phyloP scores from a whole-genome alignment of 2,329 filamentous ascomycete species.

The Trichoderma koningiopsis region DNA sequence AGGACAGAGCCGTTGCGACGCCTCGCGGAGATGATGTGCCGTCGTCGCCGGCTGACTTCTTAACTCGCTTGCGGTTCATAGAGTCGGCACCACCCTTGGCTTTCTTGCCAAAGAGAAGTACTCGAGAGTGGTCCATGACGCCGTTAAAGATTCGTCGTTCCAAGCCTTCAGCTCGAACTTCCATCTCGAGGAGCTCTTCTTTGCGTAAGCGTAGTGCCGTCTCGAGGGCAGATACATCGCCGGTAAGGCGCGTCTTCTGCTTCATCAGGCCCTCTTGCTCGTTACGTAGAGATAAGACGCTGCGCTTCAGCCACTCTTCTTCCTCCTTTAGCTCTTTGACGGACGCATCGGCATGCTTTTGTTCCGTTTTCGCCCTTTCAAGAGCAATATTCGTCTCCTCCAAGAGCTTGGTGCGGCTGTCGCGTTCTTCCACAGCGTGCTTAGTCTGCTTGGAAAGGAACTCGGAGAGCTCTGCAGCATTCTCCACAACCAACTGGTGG shows the following conservation, averaged over 20 bases:
- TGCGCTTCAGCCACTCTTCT: conserved; percentile 55
- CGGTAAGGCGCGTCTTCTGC: conserved; percentile 77
- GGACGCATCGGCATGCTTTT: conserved; percentile 61
- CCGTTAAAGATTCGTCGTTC: conserved; percentile 93
- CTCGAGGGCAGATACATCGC: conserved; percentile 87
- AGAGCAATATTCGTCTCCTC: conserved; percentile 80
- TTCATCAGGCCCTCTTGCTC: conserved; percentile 76
- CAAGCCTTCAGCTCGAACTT: conserved; percentile 80
- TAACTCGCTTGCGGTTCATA: conserved; percentile 61
- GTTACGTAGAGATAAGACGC: conserved; percentile 59
- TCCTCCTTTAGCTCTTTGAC: conserved; percentile 55
- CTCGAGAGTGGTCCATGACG: conserved; percentile 92
- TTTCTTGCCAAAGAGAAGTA: conserved; percentile 77
- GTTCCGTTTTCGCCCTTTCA: conserved; percentile 71
- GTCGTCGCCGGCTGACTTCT: conserved; percentile 42
- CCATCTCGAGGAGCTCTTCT: conserved; percentile 90
- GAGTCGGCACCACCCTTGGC: conserved; percentile 51
- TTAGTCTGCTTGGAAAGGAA: conserved; percentile 79
- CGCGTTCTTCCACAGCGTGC: conserved; percentile 74
- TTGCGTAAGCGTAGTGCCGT: conserved; percentile 85
- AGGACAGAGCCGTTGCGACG: conserved; percentile 49
- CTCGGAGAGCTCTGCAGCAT: conserved; percentile 78
- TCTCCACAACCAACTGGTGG: conserved; percentile 81
- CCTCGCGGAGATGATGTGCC: conserved; percentile 47
- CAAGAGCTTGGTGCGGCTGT: conserved; percentile 75